Evolutionary conservation across 2,329 filamentous ascomycete species (phyloP).

Genomic region (Aspergillus fumigatus): DNA sequence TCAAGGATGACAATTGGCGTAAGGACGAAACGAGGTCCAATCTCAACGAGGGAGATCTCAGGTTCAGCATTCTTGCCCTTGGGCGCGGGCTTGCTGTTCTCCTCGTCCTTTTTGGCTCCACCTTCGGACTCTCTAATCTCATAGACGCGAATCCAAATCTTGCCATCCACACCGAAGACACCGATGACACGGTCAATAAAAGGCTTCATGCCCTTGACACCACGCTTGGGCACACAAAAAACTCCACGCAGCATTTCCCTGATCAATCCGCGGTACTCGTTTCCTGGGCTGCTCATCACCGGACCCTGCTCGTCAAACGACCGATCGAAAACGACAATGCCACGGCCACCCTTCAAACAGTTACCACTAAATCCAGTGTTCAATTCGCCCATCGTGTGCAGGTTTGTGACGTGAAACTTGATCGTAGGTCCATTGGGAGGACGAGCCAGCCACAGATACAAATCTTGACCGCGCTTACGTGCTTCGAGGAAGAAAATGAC

Average conservation of each 20-base stretch:
- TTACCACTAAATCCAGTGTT: constrained; percentile 82
- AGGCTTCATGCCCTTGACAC: constrained; percentile 84
- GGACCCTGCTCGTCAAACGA: constrained; percentile 73
- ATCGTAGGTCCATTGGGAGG: constrained; percentile 76
- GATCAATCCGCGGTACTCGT: constrained; percentile 48
- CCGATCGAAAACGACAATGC: constrained; percentile 85
- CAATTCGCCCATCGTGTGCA: constrained; percentile 95
- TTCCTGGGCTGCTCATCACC: constrained; percentile 60
- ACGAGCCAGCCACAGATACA: constrained; percentile 91
- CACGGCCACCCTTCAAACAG: constrained; percentile 87
- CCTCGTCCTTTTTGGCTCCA: constrained; percentile 46
- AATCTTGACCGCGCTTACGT: constrained; percentile 78
- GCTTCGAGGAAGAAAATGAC: constrained; percentile 95
- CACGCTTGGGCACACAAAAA: constrained; percentile 81
- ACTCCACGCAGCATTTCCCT: constrained; percentile 86
- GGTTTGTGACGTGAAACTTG: constrained; percentile 51
- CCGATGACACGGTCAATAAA: constrained; percentile 95
- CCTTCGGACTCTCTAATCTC: constrained; percentile 82
- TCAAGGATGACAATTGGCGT: constrained; percentile 95
- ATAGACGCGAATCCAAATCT: constrained; percentile 94
- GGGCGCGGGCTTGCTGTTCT: constrained; percentile 33
- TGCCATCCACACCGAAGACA: constrained; percentile 85
- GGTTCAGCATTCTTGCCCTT: constrained; percentile 56
- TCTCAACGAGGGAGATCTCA: constrained; percentile 81
- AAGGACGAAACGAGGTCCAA: constrained; percentile 86